These are phyloP conservation scores for Nasturtium officinale DNA, from an alignment of 345 rosid species.

Conservation along the genomic window DNA sequence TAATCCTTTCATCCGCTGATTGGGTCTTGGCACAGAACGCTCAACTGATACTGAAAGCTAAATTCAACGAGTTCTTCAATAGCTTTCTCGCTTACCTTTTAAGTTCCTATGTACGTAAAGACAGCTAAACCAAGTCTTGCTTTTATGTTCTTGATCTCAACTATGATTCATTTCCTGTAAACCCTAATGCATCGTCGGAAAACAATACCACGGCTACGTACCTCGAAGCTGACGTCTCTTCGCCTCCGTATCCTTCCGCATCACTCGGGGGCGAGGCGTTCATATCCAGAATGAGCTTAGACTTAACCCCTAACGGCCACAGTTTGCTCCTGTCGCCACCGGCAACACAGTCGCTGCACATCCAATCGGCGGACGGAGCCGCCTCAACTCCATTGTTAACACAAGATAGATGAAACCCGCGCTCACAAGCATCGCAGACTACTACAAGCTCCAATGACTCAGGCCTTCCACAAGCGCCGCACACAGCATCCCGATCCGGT, in stretches of 20 bases:
- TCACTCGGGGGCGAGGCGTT: conserved; percentile 96
- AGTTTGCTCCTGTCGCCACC: conserved; percentile 68
- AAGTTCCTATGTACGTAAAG: conserved; percentile 23
- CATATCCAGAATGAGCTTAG: conserved; percentile 75
- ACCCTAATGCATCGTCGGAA: conserved; percentile 32
- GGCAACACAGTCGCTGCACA: conserved; percentile 63
- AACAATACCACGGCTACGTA: conserved; percentile 33
- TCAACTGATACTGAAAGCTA: not conserved
- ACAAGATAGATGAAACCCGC: conserved; percentile 73
- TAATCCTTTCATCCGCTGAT: not conserved
- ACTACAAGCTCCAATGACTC: conserved; percentile 54
- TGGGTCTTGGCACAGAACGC: conserved; percentile 14
- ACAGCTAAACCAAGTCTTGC: conserved; percentile 12
- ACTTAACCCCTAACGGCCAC: conserved; percentile 85
- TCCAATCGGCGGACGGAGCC: conserved; percentile 64
- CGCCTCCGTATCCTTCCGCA: conserved; percentile 56
- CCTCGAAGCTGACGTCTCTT: conserved; percentile 58
- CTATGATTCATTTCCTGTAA: conserved; percentile 17
- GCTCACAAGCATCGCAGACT: conserved; percentile 94
- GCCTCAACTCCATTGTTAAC: conserved; percentile 37
- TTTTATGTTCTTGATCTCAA: not conserved
- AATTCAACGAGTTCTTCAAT: conserved; percentile 3
- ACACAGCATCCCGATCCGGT: conserved; percentile 43
- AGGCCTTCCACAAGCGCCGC: conserved; percentile 63
- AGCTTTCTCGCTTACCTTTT: not conserved